These are phyloP conservation scores for Zanthoxylum bungeanum DNA, from an alignment of 345 rosid genomes.

Conservation along the genomic window DNA sequence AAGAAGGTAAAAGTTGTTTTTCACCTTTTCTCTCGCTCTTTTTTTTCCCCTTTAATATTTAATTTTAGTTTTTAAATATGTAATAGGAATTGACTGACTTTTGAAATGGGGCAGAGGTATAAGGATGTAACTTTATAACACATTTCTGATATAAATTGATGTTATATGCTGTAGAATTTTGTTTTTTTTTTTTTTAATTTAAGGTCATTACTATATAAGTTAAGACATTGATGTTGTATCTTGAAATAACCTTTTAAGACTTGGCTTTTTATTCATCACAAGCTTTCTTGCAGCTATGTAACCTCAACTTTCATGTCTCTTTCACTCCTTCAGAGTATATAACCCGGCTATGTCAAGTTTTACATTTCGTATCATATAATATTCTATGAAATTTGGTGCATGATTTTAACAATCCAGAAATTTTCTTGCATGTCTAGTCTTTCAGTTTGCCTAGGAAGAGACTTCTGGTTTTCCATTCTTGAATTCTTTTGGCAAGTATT, in stretches of 20 bases:
- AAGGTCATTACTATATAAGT: too few relatives aligned
- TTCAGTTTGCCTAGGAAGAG: neutral
- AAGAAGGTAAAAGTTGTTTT: conserved; percentile 52
- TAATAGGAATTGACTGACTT: neutral
- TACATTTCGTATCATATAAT: neutral
- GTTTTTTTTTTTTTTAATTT: too few relatives aligned
- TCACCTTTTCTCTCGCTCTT: neutral
- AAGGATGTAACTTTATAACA: neutral
- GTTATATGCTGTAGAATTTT: neutral
- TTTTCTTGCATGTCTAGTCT: neutral
- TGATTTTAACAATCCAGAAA: neutral
- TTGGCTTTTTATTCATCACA: neutral
- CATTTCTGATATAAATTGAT: neutral
- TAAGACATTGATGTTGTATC: neutral
- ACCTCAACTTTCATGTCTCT: neutral
- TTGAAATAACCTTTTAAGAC: neutral
- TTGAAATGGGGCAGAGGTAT: neutral
- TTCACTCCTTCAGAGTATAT: neutral
- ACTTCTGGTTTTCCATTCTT: neutral
- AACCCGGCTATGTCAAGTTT: neutral
- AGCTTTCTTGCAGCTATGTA: neutral
- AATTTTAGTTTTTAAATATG: too few relatives aligned
- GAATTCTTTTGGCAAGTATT: neutral
- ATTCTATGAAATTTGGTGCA: neutral
- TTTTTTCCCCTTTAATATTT: too few relatives aligned